Conservation (phyloP, 306 rosid genomes). For the Fragaria nilgerrensis region DNA sequence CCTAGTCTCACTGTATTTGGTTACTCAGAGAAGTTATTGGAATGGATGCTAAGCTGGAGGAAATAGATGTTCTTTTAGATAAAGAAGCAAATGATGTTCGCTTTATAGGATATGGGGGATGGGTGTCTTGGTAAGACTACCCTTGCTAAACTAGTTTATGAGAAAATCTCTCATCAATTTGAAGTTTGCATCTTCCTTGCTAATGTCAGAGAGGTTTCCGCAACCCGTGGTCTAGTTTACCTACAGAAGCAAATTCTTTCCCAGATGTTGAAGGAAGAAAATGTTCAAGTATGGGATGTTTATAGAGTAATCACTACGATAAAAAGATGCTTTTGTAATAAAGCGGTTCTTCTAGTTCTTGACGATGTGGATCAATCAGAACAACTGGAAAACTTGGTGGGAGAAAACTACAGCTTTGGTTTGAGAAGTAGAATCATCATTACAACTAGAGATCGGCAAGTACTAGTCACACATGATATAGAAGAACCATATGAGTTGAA, state of each 20-base stretch:
- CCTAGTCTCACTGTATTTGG: not conserved
- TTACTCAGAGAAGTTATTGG: not conserved
- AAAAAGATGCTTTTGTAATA: not conserved
- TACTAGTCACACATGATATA: not conserved
- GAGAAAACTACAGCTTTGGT: not conserved
- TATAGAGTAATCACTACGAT: not conserved
- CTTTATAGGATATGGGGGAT: conserved; percentile 7
- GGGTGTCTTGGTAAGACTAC: not conserved
- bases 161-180: not conserved
- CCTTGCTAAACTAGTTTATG: not conserved
- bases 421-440: conserved; percentile 12
- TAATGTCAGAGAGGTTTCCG: not conserved
- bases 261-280: not conserved
- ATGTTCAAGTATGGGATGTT: not conserved
- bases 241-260: not conserved
- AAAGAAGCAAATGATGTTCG: conserved; percentile 2
- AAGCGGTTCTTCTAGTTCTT: conserved; percentile 6
- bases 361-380: conserved; percentile 4
- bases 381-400: not conserved
- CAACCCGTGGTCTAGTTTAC: not conserved
- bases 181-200: not conserved
- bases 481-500: not conserved
- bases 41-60: not conserved
- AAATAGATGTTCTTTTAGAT: not conserved
- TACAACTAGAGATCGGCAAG: not conserved